Evolutionary conservation across 176 grass and related monocot genomes (phyloP).

Genomic region (Rhipidocladum racemiflorum): DNA sequence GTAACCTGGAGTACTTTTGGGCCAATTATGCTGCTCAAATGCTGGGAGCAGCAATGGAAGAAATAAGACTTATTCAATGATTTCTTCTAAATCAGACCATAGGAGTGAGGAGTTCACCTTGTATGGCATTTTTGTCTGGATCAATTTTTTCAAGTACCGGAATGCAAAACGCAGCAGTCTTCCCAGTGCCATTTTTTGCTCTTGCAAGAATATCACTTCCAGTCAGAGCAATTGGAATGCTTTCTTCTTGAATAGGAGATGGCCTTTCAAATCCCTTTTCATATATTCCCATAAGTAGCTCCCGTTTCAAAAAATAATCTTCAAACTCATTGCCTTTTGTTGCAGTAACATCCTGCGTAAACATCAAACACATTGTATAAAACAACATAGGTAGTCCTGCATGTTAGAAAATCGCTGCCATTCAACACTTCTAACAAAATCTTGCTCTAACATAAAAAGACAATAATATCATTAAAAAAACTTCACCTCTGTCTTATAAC

Average conservation of each 20-base stretch:
- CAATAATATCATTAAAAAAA: background rate
- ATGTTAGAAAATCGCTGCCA: background rate
- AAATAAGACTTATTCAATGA: background rate
- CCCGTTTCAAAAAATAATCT: conserved; percentile 76
- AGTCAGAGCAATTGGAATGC: conserved; percentile 73
- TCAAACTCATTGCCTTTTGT: conserved; percentile 79
- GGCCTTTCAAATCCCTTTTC: conserved; percentile 82
- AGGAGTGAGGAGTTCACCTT: conserved; percentile 29
- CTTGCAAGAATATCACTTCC: conserved; percentile 80
- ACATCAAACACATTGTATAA: conserved; percentile 1
- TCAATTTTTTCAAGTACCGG: conserved; percentile 78
- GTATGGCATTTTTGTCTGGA: conserved; percentile 54
- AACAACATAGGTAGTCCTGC: background rate
- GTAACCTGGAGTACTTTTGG: background rate
- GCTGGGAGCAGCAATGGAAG: background rate
- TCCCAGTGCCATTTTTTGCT: conserved; percentile 71
- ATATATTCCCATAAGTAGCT: conserved; percentile 80
- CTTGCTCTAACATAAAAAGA: background rate
- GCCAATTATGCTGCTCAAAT: background rate
- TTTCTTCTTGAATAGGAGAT: conserved; percentile 82
- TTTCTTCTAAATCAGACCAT: background rate
- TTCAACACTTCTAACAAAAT: background rate
- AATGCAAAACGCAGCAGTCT: conserved; percentile 77
- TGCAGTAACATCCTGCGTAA: conserved; percentile 66
- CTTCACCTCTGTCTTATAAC: conserved; percentile 55